These are phyloP conservation scores for Macrolepiota dolichaula DNA, from an alignment of 768 basidiomycete species.

Conservation along the genomic window DNA sequence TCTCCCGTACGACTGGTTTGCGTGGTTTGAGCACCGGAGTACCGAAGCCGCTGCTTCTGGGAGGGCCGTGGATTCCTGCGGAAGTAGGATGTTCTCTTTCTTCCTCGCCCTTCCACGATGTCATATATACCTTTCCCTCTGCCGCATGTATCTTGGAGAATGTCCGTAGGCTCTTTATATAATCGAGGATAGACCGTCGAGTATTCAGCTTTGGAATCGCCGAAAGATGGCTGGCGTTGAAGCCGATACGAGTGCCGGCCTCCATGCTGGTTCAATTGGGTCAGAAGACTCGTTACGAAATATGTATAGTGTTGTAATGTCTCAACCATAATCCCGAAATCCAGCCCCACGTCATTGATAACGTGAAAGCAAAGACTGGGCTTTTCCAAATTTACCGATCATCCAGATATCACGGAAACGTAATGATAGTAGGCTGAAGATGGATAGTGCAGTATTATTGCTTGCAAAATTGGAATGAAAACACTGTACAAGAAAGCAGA, in stretches of 20 bases:
- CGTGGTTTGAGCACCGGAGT: conserved; percentile 59
- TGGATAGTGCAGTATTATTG: neutral
- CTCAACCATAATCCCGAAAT: neutral
- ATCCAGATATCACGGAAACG: neutral
- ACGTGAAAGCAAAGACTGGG: neutral
- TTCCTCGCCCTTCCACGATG: conserved; percentile 24
- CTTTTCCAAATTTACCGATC: neutral
- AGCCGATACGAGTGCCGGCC: neutral
- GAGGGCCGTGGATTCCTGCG: neutral
- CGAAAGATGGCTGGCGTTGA: conserved; percentile 18
- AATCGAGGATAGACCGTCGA: conserved; percentile 38
- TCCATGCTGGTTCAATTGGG: conserved; percentile 1
- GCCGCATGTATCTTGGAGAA: conserved; percentile 40
- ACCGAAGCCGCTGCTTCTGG: conserved; percentile 35
- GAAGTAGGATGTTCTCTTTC: neutral
- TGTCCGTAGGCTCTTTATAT: conserved; percentile 45
- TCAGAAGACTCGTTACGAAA: neutral
- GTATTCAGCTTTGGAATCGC: conserved; percentile 39
- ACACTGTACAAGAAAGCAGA: neutral
- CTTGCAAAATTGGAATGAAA: neutral
- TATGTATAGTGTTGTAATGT: neutral
- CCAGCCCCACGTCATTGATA: neutral
- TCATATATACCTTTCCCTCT: conserved; percentile 32
- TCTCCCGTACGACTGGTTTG: neutral
- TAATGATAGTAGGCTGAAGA: neutral